phyloP scores from a whole-genome alignment of 2,329 filamentous ascomycete genomes.

The Trichoderma gracile region DNA sequence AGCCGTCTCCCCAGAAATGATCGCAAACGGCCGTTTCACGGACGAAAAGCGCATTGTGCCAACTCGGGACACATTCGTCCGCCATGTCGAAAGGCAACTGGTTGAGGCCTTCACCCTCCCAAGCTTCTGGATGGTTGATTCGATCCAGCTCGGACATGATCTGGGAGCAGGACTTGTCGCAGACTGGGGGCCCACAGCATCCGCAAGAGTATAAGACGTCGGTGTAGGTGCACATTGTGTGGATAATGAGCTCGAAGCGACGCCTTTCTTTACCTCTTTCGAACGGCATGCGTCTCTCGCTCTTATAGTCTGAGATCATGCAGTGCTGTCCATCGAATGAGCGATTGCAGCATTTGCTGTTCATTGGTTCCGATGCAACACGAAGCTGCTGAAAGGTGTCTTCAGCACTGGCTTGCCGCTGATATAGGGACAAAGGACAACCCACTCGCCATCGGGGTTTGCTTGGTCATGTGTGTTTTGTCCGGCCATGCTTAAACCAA shows the following conservation, averaged over 20 bases:
- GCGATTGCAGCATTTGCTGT: not conserved
- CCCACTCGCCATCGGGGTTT: not conserved
- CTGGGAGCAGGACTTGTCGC: conserved; percentile 31
- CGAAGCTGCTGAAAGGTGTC: conserved; percentile 6
- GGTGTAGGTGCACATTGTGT: conserved; percentile 36
- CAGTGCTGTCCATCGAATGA: not conserved
- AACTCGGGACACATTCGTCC: conserved; percentile 32
- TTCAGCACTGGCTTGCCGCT: not conserved
- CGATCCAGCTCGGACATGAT: conserved; percentile 34
- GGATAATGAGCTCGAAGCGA: not conserved
- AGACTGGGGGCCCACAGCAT: conserved; percentile 33
- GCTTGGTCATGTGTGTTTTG: not conserved
- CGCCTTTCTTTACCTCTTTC: not conserved
- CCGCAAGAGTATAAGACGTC: conserved; percentile 34
- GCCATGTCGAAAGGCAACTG: conserved; percentile 34
- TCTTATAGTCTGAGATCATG: not conserved
- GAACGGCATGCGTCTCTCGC: not conserved
- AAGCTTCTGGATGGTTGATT: conserved; percentile 35
- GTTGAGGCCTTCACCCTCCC: conserved; percentile 29
- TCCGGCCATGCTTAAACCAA: not conserved
- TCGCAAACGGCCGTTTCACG: conserved; percentile 21
- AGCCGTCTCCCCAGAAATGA: conserved; percentile 16
- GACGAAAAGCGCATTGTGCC: conserved; percentile 27
- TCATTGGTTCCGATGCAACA: not conserved
- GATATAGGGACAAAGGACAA: not conserved